These are phyloP conservation scores for Heliamphora pulchella DNA, from an alignment of 179 eudicot genomes.

Conservation along the genomic window DNA sequence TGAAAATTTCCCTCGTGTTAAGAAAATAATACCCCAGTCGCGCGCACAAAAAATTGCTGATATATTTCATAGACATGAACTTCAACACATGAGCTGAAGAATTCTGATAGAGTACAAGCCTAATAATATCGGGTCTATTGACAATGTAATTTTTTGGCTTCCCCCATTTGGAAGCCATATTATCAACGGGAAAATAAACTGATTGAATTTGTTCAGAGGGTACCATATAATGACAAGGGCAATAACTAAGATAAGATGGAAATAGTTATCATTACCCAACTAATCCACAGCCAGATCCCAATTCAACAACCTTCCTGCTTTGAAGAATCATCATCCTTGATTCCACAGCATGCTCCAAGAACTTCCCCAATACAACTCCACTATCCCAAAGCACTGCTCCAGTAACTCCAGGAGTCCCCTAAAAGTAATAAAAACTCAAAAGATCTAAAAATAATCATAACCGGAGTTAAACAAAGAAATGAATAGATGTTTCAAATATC, in stretches of 20 bases:
- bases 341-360: conserved; percentile 86
- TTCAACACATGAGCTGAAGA: not conserved
- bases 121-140: not conserved
- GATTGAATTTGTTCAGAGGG: not conserved
- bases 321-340: conserved; percentile 45
- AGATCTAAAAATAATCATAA: conserved; percentile 3
- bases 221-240: not conserved
- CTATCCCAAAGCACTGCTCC: conserved; percentile 98
- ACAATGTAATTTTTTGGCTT: not conserved
- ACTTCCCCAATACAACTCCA: conserved; percentile 73
- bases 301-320: conserved; percentile 73
- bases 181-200: not conserved
- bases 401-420: conserved; percentile 88
- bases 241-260: not conserved
- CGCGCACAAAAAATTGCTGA: not conserved
- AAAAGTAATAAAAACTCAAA: conserved; percentile 3
- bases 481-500: not conserved
- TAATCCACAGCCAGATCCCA: conserved; percentile 93
- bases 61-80: not conserved
- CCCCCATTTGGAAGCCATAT: not conserved
- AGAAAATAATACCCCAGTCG: not conserved
- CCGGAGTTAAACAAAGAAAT: not conserved
- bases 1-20: not conserved
- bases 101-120: not conserved
- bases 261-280: conserved; percentile 51